Evolutionary conservation across 768 basidiomycete genomes (phyloP), one percentile per base, ranked within the genome.

Genomic region (Mycena vulgaris): DNA sequence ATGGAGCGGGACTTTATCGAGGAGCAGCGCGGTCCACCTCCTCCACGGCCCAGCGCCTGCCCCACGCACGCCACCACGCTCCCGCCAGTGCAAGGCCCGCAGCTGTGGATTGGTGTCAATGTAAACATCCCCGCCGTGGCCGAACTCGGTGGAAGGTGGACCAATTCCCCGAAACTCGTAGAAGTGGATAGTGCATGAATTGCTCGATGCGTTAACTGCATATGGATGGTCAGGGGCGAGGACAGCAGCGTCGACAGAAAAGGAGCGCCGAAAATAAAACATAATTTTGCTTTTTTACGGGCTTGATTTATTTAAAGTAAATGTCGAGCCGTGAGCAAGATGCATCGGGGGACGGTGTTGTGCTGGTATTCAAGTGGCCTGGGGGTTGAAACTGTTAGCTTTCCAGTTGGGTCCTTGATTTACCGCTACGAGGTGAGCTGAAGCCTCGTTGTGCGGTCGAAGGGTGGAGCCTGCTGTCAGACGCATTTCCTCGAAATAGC

Each of bases 161-260:
- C 77, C 76, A 31, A 69, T 71, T 16, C 76, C 77, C 27, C 77
- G 76, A 40, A 75, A 78, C 55, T 78, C 77, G 69, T 66, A 64
- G 64, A 76, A 78, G 57, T 74, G 75, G 30, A 78, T 64, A 8
- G 52, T 72, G 47, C 66, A 56, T 19, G 40, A 55, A 5, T 16
- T 31, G 33, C 48, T 30, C 2, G 42, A 47, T 17, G 64, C 4
- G 27, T 47, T 6, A n/a, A 61, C 27, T n/a, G 60, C 21, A 37
- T 71, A 71, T 21, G 70, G 70, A 59, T 67, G 66, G 2, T 61
- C 70, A 7, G 60, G 14, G 2, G 48, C 31, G 23, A 71, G 56
- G n/a, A 40, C 55, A 0, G 61, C 39, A 42, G 65, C 55, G 31
- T 53, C 48, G 17, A 59, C 61, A 13, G 66, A 33, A 55, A 71